Base-by-base conservation (phyloP, 2,329 filamentous ascomycete genomes). In the Orbilia blumenaviensis region DNA sequence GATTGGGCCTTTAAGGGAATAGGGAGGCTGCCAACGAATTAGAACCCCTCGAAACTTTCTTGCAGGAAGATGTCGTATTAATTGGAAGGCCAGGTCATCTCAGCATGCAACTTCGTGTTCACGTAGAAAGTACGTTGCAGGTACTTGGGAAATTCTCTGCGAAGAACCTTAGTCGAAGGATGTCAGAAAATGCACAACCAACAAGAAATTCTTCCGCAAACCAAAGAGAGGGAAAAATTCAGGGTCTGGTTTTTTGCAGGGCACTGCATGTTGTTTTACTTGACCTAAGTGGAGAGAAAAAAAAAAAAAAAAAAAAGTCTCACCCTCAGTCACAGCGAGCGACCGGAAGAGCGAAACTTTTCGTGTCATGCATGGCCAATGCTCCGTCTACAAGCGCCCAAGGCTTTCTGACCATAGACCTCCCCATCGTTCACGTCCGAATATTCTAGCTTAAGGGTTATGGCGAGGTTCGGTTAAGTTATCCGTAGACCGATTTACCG, bases 401-500 rank as follows among this genome's bases (percentile, higher is more conserved):
- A 61, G 18, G 21, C 36, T 27, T n/a, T 21, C 54, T n/a, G 32
- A 60, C 2, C 18, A 41, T n/a, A n/a, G n/a, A 29, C 16, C 29
- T n/a, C 10, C 25, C 6, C 8, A 25, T 27, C 56, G 16, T 23
- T 60, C 10, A 12, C 12, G n/a, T n/a, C n/a, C n/a, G n/a, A n/a
- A n/a, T n/a, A n/a, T 61, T 21, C 8, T 29, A 4, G 5, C 18
- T n/a, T 44, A 38, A 61, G 52, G 52, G 52, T 23, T 56, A 38
- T 56, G 12, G 29, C 2, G 18, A 38, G 10, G 46, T 38, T 50
- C 61, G 61, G 61, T 54, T 66, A 48, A 41, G 44, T 50, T 41
- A 50, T 46, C 61, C 61, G 61, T 66, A 50, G 41, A 66, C 61
- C 61, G 61, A 66, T 52, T 50, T 66, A 48, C 61, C 61, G 56